These are phyloP conservation scores for Kluyveromyces nonfermentans DNA, from an alignment of 805 yeast species.

Conservation along the genomic window DNA sequence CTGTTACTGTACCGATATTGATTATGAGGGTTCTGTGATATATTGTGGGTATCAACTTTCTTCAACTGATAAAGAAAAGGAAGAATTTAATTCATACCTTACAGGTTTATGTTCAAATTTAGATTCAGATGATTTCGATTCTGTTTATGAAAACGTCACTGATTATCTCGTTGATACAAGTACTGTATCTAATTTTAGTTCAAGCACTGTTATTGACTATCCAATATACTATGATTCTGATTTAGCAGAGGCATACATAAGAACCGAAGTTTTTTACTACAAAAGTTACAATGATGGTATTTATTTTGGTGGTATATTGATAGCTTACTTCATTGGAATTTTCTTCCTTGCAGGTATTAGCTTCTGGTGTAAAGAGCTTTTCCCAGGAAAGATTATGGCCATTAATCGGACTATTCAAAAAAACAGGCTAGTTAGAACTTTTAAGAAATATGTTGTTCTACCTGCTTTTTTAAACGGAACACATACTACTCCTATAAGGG, in stretches of 20 bases:
- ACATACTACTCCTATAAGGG: slow-evolving; percentile 8
- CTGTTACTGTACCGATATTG: slow-evolving; percentile 22
- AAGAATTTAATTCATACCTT: slow-evolving; percentile 15
- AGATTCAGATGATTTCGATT: slow-evolving; percentile 29
- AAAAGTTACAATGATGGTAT: slow-evolving; percentile 35
- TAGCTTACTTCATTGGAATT: slow-evolving; percentile 42
- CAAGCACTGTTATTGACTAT: slow-evolving; percentile 23
- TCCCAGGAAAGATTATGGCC: slow-evolving; percentile 30
- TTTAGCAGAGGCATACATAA: slow-evolving; percentile 19
- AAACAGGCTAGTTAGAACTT: slow-evolving; percentile 5
- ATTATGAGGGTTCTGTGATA: slow-evolving; percentile 25
- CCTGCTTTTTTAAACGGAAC: slow-evolving; percentile 11
- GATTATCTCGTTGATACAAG: slow-evolving; percentile 31
- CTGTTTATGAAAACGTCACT: slow-evolving; percentile 38
- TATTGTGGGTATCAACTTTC: slow-evolving; percentile 21
- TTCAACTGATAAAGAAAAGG: slow-evolving; percentile 6
- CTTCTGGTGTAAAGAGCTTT: slow-evolving; percentile 34
- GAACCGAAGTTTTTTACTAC: slow-evolving; percentile 23
- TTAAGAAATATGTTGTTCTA: slow-evolving; percentile 12
- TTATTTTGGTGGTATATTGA: slow-evolving; percentile 36
- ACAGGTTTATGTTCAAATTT: slow-evolving; percentile 26
- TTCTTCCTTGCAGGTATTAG: slow-evolving; percentile 33
- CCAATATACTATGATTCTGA: slow-evolving; percentile 30
- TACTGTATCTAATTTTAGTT: slow-evolving; percentile 28
- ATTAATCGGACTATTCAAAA: slow-evolving; percentile 23